These are phyloP conservation scores for Tricholoma saponaceum DNA, from an alignment of 768 basidiomycete species.

Conservation along the genomic window DNA sequence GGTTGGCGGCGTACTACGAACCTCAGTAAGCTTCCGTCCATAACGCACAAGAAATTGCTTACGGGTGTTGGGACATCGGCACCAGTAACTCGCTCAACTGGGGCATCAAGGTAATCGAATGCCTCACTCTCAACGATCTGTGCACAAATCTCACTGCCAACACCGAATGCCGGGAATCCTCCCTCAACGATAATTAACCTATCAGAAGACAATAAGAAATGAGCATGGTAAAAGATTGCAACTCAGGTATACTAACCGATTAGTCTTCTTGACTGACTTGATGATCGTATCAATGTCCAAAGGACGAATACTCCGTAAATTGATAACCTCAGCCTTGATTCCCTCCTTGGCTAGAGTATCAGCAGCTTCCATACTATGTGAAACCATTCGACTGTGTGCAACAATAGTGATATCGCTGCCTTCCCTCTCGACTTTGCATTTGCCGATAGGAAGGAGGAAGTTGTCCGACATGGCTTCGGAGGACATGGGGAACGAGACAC, in stretches of 20 bases:
- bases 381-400: slow-evolving; percentile 98
- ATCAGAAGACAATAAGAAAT: slow-evolving; percentile 2
- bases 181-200: slow-evolving; percentile 95
- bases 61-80: slow-evolving; percentile 97
- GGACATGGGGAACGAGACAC: slow-evolving; percentile 95
- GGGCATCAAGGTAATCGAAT: slow-evolving; percentile 97
- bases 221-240: not conserved
- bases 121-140: slow-evolving; percentile 97
- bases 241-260: slow-evolving; percentile 52
- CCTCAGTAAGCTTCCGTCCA: slow-evolving; percentile 3
- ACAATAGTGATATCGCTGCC: slow-evolving; percentile 95
- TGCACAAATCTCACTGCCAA: slow-evolving; percentile 97
- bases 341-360: slow-evolving; percentile 93
- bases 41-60: slow-evolving; percentile 25
- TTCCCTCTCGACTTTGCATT: slow-evolving; percentile 92
- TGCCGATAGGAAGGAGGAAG: slow-evolving; percentile 95
- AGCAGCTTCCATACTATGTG: slow-evolving; percentile 91
- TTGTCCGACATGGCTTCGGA: slow-evolving; percentile 92
- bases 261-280: slow-evolving; percentile 97
- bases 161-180: slow-evolving; percentile 98
- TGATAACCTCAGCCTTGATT: slow-evolving; percentile 96
- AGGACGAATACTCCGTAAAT: slow-evolving; percentile 92
- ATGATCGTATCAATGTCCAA: slow-evolving; percentile 98
- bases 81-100: slow-evolving; percentile 96
- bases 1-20: slow-evolving; percentile 78